A percentile compares a stretch with the other conserved stretches of the same genome.
phyloP scores from a whole-genome alignment of 208 protist genomes.

The Acanthamoeba sp. region DNA sequence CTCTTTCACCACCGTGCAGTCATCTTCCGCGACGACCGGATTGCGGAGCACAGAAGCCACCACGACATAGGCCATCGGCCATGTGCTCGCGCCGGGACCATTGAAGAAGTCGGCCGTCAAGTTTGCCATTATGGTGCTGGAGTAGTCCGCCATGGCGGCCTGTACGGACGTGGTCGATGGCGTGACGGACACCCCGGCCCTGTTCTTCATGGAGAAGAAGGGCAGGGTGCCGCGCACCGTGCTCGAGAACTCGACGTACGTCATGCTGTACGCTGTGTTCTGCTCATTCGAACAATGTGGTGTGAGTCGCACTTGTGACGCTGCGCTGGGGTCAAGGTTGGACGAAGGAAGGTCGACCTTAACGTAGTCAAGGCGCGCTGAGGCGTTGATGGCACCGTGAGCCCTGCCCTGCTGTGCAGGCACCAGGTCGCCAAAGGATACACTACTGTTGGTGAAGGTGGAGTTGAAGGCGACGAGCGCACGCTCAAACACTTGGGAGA shows the following conservation, averaged over 20 bases:
- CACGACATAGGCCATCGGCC: slow-evolving; percentile 20
- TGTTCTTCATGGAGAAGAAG: neutral
- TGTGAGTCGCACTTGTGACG: no score
- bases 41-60: neutral
- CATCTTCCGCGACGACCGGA: neutral
- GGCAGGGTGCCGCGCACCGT: neutral
- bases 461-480: neutral
- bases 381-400: neutral
- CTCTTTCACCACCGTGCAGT: neutral
- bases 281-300: neutral
- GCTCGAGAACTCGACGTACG: slow-evolving; percentile 6
- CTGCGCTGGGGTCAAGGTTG: no score
- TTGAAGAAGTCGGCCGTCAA: slow-evolving; percentile 35
- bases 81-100: neutral
- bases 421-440: neutral
- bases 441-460: neutral
- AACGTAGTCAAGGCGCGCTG: neutral
- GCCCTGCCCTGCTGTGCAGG: neutral
- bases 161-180: neutral
- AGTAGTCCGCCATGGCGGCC: neutral
- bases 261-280: slow-evolving; percentile 14
- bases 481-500: neutral
- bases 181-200: neutral
- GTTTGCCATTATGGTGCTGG: neutral
- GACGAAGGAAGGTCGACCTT: neutral